Evolutionary conservation across 768 basidiomycete species (phyloP), one percentile per base, ranked within the genome.

Genomic region (Pulveroboletus ravenelii): DNA sequence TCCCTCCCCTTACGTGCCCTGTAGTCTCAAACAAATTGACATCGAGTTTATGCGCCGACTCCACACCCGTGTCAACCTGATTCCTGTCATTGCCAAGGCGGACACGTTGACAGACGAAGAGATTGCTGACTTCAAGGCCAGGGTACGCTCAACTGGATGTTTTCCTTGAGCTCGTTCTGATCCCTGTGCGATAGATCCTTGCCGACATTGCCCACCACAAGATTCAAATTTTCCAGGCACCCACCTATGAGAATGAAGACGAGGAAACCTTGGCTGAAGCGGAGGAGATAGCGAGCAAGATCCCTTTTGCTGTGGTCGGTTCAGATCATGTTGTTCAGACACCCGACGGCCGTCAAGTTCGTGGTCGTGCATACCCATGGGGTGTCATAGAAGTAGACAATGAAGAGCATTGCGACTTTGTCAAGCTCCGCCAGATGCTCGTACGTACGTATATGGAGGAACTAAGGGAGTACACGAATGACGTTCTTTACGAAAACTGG

Each of bases 361-460:
- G 96, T 57, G 96, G 96, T 12, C 91, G 96, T 59, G 77, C 83
- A 4, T 99, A 99, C 69, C 96, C 96, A 10, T 99, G 96, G 96
- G 96, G 96, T 68, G 86, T 94, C 44, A 93, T 98, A 57, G 96
- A 99, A 68, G 96, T 99, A 23, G 96, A 99, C 76, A 98, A 99
- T 62, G 96, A 98, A 66, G 90, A 93, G 15, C 96, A 99, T 66
- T 99, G 96, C 60, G 96, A 99, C 70, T 99, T 99, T 67, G 95
- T 98, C 71, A 98, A 98, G 73, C 87, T 99, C 54, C 87, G 96
- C 46, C 96, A 98, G 71, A 98, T 99, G 96, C 87, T 99, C 34
- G 88, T 99, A 59, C 82, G 96, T 50, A 98, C 95, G 10, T 96
- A 98, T 69, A 99, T 99, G 96, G 96, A 99, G 69, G 96, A 99